Conservation (phyloP, 768 basidiomycete species). For the Termitomyces sp. region DNA sequence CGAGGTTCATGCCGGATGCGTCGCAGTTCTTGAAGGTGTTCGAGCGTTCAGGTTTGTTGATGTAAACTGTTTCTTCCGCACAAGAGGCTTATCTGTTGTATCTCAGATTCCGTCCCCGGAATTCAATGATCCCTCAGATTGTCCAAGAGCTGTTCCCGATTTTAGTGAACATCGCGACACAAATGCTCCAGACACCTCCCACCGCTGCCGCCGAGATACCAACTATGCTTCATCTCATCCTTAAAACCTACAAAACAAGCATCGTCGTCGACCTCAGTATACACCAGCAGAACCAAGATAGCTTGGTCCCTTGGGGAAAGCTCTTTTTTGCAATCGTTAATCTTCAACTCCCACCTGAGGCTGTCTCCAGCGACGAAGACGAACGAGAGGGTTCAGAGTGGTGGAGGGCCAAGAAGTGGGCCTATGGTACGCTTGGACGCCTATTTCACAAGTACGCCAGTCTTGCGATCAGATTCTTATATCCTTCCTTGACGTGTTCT, state of each 20-base stretch:
- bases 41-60: slow-evolving; percentile 63
- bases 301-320: slow-evolving; percentile 83
- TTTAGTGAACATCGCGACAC: slow-evolving; percentile 66
- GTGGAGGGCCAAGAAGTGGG: slow-evolving; percentile 96
- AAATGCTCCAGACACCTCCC: slow-evolving; percentile 62
- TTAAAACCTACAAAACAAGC: slow-evolving; percentile 82
- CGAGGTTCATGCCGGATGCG: slow-evolving; percentile 77
- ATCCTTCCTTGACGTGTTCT: background rate
- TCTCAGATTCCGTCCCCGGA: slow-evolving; percentile 61
- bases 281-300: slow-evolving; percentile 72
- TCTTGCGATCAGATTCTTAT: background rate
- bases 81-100: background rate
- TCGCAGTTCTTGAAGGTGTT: slow-evolving; percentile 72
- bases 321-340: slow-evolving; percentile 80
- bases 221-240: slow-evolving; percentile 76
- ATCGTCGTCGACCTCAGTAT: slow-evolving; percentile 67
- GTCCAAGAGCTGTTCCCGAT: slow-evolving; percentile 65
- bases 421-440: slow-evolving; percentile 71
- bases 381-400: slow-evolving; percentile 76
- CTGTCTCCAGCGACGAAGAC: slow-evolving; percentile 66
- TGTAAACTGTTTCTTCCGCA: background rate
- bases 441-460: slow-evolving; percentile 63
- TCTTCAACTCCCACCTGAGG: slow-evolving; percentile 56
- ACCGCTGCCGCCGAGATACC: slow-evolving; percentile 69
- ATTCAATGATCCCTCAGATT: slow-evolving; percentile 52